Base-by-base conservation (phyloP, 2,329 filamentous ascomycete species). In the Phialophora tarda region DNA sequence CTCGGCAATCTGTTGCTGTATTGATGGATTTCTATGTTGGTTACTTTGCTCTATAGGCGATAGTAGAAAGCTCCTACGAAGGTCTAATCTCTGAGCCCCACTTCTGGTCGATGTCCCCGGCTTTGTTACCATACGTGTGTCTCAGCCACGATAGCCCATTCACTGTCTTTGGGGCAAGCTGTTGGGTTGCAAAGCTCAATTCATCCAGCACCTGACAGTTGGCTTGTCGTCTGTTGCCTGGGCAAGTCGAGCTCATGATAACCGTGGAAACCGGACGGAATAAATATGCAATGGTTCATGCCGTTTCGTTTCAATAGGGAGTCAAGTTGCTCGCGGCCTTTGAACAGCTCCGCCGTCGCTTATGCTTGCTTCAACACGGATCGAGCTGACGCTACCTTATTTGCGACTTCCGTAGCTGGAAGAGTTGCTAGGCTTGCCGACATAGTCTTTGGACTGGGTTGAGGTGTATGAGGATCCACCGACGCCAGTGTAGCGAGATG, bases 361-460 rank as follows among this genome's bases (percentile, higher is more conserved):
- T 7, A 21, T n/a, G 38, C 14, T 44, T 8, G 17, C 17, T 44
- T 8, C 38, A 44, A 44, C 2, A n/a, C 5, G 5, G 17, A n/a
- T 44, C 21, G 14, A n/a, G 38, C 38, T 44, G 17, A 17, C n/a
- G 38, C 38, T 21, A n/a, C 17, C 38, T 44, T 3, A 44, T 44
- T 6, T 44, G 14, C 17, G 38, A 44, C 38, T 44, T 44, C 38
- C 38, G 17, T 44, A 23, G 59, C 59, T 41, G n/a, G 59, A 54
- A 17, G 59, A 54, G 17, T 23, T 44, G 38, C 28, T 41, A 2
- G 28, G 48, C 48, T 61, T 61, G 30, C 59, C 47, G 23, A 61
- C 59, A 21, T 61, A 61, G 17, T 51, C 12, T 5, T 28, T 21
- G 21, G 48, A 53, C 32, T 28, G 47, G 21, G 59, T 54, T 8